These are phyloP conservation scores for Leccinum rimulosum DNA, from an alignment of 768 basidiomycete species.

Conservation along the genomic window DNA sequence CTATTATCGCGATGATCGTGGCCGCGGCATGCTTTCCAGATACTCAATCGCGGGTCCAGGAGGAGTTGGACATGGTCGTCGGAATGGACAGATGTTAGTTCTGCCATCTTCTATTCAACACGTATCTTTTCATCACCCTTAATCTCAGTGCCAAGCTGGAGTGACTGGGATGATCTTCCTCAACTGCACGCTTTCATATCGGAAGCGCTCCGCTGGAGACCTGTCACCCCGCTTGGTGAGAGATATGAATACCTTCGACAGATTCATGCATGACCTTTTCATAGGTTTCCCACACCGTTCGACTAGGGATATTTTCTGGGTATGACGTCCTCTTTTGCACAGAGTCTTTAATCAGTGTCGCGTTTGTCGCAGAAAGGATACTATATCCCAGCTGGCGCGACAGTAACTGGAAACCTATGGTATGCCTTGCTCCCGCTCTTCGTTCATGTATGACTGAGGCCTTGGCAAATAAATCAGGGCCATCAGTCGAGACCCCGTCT, in stretches of 20 bases:
- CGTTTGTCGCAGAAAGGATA: slow-evolving; percentile 13
- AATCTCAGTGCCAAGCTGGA: slow-evolving; percentile 35
- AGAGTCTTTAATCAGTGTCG: slow-evolving; percentile 24
- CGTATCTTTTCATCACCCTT: background rate
- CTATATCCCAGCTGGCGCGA: slow-evolving; percentile 24
- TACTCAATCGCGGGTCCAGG: slow-evolving; percentile 46
- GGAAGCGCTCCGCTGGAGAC: slow-evolving; percentile 39
- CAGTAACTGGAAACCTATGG: slow-evolving; percentile 22
- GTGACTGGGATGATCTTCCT: slow-evolving; percentile 33
- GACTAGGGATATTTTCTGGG: slow-evolving; percentile 63
- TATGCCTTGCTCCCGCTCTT: background rate
- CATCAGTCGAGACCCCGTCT: slow-evolving; percentile 51
- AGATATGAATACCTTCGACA: too few relatives aligned
- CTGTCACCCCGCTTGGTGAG: slow-evolving; percentile 29
- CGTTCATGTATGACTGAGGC: background rate
- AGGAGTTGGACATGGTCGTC: slow-evolving; percentile 51
- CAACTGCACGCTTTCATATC: slow-evolving; percentile 38
- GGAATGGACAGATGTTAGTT: slow-evolving; percentile 35
- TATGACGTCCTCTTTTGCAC: slow-evolving; percentile 12
- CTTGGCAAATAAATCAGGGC: slow-evolving; percentile 32
- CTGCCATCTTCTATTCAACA: background rate
- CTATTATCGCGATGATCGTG: slow-evolving; percentile 42
- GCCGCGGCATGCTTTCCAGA: slow-evolving; percentile 55
- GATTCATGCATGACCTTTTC: background rate
- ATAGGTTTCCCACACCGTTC: slow-evolving; percentile 55